A percentile compares a stretch with the other conserved stretches of the same genome.
phyloP scores from a whole-genome alignment of 192 early-diverging fungal species.

The Backusella mclennaniae region DNA sequence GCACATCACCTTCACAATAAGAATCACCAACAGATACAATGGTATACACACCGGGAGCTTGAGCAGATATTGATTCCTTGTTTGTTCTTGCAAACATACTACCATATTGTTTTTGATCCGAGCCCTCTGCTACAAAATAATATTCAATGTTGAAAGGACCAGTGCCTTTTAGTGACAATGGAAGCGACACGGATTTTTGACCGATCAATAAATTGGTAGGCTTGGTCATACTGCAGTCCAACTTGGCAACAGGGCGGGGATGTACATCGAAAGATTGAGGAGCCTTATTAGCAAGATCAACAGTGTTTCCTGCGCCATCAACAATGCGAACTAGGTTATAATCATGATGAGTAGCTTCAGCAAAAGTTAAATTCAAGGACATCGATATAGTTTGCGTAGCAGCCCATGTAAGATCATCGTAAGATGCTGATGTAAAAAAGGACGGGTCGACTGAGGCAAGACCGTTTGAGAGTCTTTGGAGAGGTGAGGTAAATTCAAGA shows the following conservation, averaged over 20 bases:
- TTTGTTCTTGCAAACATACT: background rate
- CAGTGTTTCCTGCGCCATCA: conserved; percentile 37
- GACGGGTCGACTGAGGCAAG: conserved; percentile 9
- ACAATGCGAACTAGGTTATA: conserved; percentile 24
- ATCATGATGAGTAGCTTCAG: conserved; percentile 15
- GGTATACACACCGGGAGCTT: conserved; percentile 36
- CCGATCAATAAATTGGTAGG: conserved; percentile 31
- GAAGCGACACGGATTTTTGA: conserved; percentile 5
- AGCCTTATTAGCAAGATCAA: conserved; percentile 6
- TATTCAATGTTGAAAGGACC: conserved; percentile 25
- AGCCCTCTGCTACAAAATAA: conserved; percentile 8
- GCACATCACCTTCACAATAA: conserved; percentile 31
- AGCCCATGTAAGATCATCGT: conserved; percentile 37
- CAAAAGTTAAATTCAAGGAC: conserved; percentile 33
- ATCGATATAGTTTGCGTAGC: conserved; percentile 25
- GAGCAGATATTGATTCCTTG: conserved; percentile 15
- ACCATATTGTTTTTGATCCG: background rate
- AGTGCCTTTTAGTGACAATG: conserved; percentile 24
- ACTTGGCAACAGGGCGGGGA: conserved; percentile 29
- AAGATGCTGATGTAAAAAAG: background rate
- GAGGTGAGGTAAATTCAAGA: conserved; percentile 24
- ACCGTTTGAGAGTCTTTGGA: background rate
- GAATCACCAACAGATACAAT: conserved; percentile 33
- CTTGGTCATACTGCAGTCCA: conserved; percentile 24
- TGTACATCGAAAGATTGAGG: conserved; percentile 24